Conservation (phyloP, 768 basidiomycete species). For the Cubamyces sp. region DNA sequence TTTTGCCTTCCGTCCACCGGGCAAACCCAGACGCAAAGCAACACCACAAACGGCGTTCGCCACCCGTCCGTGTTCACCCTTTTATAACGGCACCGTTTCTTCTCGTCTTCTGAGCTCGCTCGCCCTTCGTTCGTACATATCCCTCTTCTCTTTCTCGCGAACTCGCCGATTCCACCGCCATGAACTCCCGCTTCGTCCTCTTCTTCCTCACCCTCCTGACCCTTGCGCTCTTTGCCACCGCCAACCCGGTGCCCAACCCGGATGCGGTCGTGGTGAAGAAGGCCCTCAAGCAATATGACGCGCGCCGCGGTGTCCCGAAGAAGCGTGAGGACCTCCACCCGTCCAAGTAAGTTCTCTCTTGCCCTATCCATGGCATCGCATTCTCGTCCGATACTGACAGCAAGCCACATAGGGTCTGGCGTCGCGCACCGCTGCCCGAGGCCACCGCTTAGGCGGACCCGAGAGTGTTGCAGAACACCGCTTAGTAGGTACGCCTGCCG, state of each 20-base stretch:
- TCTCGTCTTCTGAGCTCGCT: neutral
- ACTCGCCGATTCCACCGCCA: slow-evolving; percentile 3
- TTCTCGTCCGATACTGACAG: neutral
- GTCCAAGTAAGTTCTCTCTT: slow-evolving; percentile 18
- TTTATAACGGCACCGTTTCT: slow-evolving; percentile 1
- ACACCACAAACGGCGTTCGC: slow-evolving; percentile 18
- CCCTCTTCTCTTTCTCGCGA: neutral
- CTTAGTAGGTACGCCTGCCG: slow-evolving; percentile 8
- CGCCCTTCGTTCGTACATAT: slow-evolving; percentile 9
- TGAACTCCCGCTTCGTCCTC: slow-evolving; percentile 30
- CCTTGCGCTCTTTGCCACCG: slow-evolving; percentile 28
- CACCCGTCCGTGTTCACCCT: slow-evolving; percentile 3
- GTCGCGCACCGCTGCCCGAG: slow-evolving; percentile 6
- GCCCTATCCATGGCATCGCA: too few relatives aligned
- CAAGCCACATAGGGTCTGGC: slow-evolving; percentile 3
- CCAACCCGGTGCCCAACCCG: slow-evolving; percentile 25
- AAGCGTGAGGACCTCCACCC: slow-evolving; percentile 20
- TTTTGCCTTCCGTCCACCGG: slow-evolving; percentile 3
- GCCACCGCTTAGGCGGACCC: slow-evolving; percentile 5
- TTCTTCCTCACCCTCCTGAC: slow-evolving; percentile 32
- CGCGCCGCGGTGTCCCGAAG: slow-evolving; percentile 15
- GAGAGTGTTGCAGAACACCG: neutral
- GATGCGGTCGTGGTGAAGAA: slow-evolving; percentile 21
- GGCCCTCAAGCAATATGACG: slow-evolving; percentile 25
- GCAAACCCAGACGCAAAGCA: slow-evolving; percentile 8